These are phyloP conservation scores for Ustilago vetiveriae DNA, from an alignment of 1,284 basidiomycete genomes.

Conservation along the genomic window DNA sequence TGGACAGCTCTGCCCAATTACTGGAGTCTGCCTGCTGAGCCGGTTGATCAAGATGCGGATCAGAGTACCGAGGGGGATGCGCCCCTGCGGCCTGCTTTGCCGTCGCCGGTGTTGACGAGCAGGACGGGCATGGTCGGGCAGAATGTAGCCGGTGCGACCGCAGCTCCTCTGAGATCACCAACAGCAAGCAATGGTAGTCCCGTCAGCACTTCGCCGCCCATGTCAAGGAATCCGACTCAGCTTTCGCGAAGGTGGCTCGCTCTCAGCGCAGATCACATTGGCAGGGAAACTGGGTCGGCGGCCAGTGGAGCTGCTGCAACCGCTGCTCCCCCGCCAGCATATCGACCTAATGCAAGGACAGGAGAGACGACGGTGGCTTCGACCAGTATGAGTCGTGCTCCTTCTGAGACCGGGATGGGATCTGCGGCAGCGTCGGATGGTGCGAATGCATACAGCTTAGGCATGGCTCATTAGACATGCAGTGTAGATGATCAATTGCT, in stretches of 20 bases:
- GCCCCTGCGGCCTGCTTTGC: constrained; percentile 24
- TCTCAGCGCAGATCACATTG: constrained; percentile 36
- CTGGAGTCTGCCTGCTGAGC: constrained; percentile 44
- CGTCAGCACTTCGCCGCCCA: constrained; percentile 13
- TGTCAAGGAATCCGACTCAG: constrained; percentile 34
- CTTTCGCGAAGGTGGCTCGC: constrained; percentile 50
- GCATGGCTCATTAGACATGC: constrained; percentile 19
- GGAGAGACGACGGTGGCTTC: constrained; percentile 34
- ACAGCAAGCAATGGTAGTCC: constrained; percentile 2
- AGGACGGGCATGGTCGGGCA: constrained; percentile 25
- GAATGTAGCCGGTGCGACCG: neutral
- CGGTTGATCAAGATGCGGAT: constrained; percentile 4
- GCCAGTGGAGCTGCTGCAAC: neutral
- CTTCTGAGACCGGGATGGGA: neutral
- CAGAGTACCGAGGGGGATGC: constrained; percentile 8
- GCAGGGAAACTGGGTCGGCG: too few relatives aligned
- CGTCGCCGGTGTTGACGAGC: constrained; percentile 26
- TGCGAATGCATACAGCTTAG: constrained; percentile 10
- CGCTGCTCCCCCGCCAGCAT: constrained; percentile 39
- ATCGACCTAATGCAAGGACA: constrained; percentile 30
- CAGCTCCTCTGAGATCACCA: constrained; percentile 11
- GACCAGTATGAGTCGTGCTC: constrained; percentile 24
- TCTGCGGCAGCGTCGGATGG: neutral
- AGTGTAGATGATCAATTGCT: too few relatives aligned
- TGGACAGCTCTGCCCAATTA: constrained; percentile 64